Conservation (phyloP, 257 asterid species). For the Linderniella brevidens region DNA sequence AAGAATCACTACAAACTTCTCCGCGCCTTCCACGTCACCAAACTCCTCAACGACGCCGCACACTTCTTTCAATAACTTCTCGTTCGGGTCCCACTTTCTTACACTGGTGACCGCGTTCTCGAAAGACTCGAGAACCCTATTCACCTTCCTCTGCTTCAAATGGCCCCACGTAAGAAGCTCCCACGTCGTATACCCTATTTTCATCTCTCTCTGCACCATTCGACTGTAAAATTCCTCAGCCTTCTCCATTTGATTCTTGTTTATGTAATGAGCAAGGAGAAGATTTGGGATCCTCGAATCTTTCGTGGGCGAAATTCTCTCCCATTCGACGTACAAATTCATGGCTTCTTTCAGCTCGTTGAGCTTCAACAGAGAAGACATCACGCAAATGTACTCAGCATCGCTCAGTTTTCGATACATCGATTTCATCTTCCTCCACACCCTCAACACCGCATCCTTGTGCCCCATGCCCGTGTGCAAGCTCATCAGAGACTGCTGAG, state of each 20-base stretch:
- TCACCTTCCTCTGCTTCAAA: conserved; percentile 34
- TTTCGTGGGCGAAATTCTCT: conserved; percentile 54
- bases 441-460: conserved; percentile 34
- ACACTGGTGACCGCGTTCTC: conserved; percentile 44
- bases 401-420: conserved; percentile 49
- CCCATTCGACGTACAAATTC: conserved; percentile 70
- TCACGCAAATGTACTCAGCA: conserved; percentile 60
- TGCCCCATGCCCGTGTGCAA: conserved; percentile 43
- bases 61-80: conserved; percentile 31
- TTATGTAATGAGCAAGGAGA: conserved; percentile 70
- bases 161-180: conserved; percentile 79
- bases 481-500: conserved; percentile 68
- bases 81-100: conserved; percentile 66
- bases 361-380: conserved; percentile 59
- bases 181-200: conserved; percentile 70
- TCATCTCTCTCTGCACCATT: conserved; percentile 38
- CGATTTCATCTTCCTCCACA: conserved; percentile 77
- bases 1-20: conserved; percentile 38
- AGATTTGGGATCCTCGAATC: conserved; percentile 71
- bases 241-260: conserved; percentile 33
- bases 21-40: conserved; percentile 61
- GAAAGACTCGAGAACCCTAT: conserved; percentile 44
- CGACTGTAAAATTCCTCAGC: conserved; percentile 45
- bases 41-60: conserved; percentile 40
- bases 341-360: conserved; percentile 47